A percentile compares a stretch with the other conserved stretches of the same genome.
These are phyloP conservation scores for Scytalidium lignicola DNA, from an alignment of 2,329 filamentous ascomycete genomes.

Conservation along the genomic window DNA sequence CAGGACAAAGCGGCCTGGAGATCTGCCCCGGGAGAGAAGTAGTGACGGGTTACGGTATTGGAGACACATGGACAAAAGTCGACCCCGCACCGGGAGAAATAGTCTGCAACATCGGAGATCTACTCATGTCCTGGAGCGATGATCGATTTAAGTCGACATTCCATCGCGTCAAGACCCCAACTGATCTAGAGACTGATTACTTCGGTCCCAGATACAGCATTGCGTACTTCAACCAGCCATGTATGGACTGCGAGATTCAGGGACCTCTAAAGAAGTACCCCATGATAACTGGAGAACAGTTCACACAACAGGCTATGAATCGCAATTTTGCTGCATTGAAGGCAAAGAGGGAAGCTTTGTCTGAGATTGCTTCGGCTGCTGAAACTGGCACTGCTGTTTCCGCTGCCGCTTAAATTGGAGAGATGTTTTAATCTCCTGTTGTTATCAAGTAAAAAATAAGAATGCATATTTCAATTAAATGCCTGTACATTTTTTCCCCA, in stretches of 20 bases:
- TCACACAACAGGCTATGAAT: slow-evolving; percentile 51
- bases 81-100: slow-evolving; percentile 48
- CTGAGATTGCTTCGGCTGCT: slow-evolving; percentile 1
- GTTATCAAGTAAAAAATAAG: not conserved
- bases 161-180: slow-evolving; percentile 58
- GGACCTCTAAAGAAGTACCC: slow-evolving; percentile 59
- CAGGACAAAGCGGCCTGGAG: slow-evolving; percentile 56
- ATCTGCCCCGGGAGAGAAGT: slow-evolving; percentile 60
- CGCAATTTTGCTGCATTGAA: slow-evolving; percentile 49
- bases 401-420: not conserved
- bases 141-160: slow-evolving; percentile 64
- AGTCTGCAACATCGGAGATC: slow-evolving; percentile 62
- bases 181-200: slow-evolving; percentile 46
- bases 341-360: slow-evolving; percentile 35
- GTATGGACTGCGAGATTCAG: slow-evolving; percentile 52
- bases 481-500: not conserved
- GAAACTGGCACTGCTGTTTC: not conserved
- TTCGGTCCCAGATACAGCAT: slow-evolving; percentile 60
- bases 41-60: slow-evolving; percentile 52
- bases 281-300: slow-evolving; percentile 53
- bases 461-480: not conserved
- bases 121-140: slow-evolving; percentile 63
- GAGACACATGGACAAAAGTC: slow-evolving; percentile 60
- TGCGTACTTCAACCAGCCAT: slow-evolving; percentile 62
- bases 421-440: not conserved